phyloP scores from a whole-genome alignment of 495 filamentous ascomycete species.

The Trypethelium eluteriae region DNA sequence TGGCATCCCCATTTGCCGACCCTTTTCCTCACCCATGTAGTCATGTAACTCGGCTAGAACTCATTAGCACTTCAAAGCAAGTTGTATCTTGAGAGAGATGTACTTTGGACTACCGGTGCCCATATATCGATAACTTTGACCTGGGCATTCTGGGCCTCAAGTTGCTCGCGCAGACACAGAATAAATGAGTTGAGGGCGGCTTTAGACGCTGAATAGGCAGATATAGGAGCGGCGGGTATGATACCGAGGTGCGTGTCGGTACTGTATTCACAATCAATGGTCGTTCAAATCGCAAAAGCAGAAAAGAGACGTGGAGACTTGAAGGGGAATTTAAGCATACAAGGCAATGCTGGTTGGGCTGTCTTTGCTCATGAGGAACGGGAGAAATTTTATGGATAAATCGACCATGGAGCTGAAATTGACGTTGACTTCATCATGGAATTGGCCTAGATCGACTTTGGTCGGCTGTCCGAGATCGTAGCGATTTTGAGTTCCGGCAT shows the following conservation, averaged over 20 bases:
- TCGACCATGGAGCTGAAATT: slow-evolving; percentile 25
- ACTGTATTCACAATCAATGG: slow-evolving; percentile 18
- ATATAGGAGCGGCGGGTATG: slow-evolving; percentile 36
- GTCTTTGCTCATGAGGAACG: slow-evolving; percentile 16
- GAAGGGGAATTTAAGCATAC: slow-evolving; percentile 2
- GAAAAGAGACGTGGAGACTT: not conserved
- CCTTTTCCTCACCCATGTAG: slow-evolving; percentile 31
- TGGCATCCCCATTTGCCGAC: slow-evolving; percentile 50
- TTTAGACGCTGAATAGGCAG: slow-evolving; percentile 39
- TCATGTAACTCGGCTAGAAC: slow-evolving; percentile 9
- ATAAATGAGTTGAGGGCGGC: slow-evolving; percentile 48
- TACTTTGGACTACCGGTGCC: slow-evolving; percentile 58
- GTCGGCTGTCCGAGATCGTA: slow-evolving; percentile 17
- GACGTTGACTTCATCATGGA: slow-evolving; percentile 21
- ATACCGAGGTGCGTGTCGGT: slow-evolving; percentile 41
- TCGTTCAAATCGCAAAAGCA: not conserved
- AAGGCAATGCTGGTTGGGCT: slow-evolving; percentile 16
- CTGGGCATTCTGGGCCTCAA: slow-evolving; percentile 36
- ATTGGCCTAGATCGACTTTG: slow-evolving; percentile 12
- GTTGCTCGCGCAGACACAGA: slow-evolving; percentile 53
- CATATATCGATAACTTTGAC: slow-evolving; percentile 57
- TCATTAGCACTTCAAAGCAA: not conserved
- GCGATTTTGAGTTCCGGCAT: slow-evolving; percentile 22
- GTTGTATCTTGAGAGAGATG: not conserved
- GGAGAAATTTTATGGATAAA: slow-evolving; percentile 24